Evolutionary conservation across 176 grass and related monocot genomes (phyloP), one percentile per base, ranked within the genome.

Genomic region (Rhynchospora pubera): DNA sequence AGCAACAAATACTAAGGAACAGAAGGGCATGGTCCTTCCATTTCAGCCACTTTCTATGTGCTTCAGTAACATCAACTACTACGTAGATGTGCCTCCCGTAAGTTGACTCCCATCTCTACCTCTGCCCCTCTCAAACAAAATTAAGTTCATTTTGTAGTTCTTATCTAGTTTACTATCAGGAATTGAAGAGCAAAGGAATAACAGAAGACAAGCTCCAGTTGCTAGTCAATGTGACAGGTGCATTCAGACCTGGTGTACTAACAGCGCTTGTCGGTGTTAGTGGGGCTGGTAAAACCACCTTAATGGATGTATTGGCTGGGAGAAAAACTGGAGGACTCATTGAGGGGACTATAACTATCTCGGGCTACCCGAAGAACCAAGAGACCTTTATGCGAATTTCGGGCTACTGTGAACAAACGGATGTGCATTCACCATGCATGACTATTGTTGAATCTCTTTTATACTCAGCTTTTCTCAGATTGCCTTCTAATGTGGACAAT

Each of bases 31-130:
- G 96, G 96, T 95, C 85, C 84, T 99, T 87, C 96, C 96, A 34
- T 99, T 99, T 95, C 93, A 95, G 83, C 96, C 96, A 55, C 93
- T 99, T 78, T 93, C 82, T 32, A 99, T 93, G 96, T 91, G 92
- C 77, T 99, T 99, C 80, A 95, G 67, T 73, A 87, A 95, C 87
- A 91, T 93, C 53, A 99, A 99, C 77, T 99, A 99, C 77, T 99
- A 91, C 13, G 86, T 99, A 53, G 96, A 99, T 83, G 93, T 99
- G 68, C 96, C 96, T 82, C 75, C 81, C 74, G 96, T 99, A 95
- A 3, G 89, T 86, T 76, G 78, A 21, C 30, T 61, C 6, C 32
- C 57, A 79, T 42, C 9, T 59, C 26, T 45, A 30, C 18, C 56
- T 21, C 0, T 5, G 44, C 57, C 77, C 5, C 77, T 62, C 56